A percentile compares a stretch with the other conserved stretches of the same genome.
These are phyloP conservation scores for Cordyceps cicadae DNA, from an alignment of 2,329 filamentous ascomycete genomes.

Conservation along the genomic window DNA sequence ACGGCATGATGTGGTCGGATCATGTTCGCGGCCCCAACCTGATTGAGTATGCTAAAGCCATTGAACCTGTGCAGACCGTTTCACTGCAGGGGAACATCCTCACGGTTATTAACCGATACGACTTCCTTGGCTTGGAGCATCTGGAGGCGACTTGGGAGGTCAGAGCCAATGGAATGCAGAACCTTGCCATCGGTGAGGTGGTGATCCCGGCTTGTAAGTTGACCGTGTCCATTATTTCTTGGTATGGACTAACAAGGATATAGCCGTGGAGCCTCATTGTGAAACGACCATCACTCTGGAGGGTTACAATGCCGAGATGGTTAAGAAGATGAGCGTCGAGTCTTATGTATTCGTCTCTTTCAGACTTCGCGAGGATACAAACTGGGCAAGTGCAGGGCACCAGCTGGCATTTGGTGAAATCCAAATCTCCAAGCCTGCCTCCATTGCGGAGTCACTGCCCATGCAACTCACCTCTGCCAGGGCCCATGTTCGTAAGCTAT, in stretches of 20 bases:
- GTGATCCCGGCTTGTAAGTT: slow-evolving; percentile 33
- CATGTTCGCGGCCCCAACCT: slow-evolving; percentile 45
- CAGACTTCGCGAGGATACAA: slow-evolving; percentile 30
- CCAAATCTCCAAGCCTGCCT: slow-evolving; percentile 27
- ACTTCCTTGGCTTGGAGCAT: slow-evolving; percentile 44
- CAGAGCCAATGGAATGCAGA: slow-evolving; percentile 28
- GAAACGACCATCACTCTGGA: slow-evolving; percentile 25
- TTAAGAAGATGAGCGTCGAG: slow-evolving; percentile 24
- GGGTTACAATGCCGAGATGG: slow-evolving; percentile 20
- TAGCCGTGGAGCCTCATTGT: slow-evolving; percentile 32
- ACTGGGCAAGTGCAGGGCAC: slow-evolving; percentile 45
- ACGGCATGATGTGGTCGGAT: slow-evolving; percentile 39
- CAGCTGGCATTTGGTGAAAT: slow-evolving; percentile 44
- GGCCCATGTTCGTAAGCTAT: slow-evolving; percentile 18
- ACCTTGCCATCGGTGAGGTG: slow-evolving; percentile 27
- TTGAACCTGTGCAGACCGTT: slow-evolving; percentile 49
- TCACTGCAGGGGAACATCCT: slow-evolving; percentile 33
- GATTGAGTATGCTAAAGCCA: slow-evolving; percentile 48
- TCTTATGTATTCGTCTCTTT: slow-evolving; percentile 43
- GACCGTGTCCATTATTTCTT: neutral
- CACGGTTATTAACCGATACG: slow-evolving; percentile 44
- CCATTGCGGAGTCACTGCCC: slow-evolving; percentile 19
- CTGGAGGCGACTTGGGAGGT: slow-evolving; percentile 36
- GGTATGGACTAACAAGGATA: slow-evolving; percentile 19
- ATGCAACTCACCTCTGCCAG: slow-evolving; percentile 14